phyloP scores from a whole-genome alignment of 2,329 filamentous ascomycete species.

The Periglandula ipomoeae region DNA sequence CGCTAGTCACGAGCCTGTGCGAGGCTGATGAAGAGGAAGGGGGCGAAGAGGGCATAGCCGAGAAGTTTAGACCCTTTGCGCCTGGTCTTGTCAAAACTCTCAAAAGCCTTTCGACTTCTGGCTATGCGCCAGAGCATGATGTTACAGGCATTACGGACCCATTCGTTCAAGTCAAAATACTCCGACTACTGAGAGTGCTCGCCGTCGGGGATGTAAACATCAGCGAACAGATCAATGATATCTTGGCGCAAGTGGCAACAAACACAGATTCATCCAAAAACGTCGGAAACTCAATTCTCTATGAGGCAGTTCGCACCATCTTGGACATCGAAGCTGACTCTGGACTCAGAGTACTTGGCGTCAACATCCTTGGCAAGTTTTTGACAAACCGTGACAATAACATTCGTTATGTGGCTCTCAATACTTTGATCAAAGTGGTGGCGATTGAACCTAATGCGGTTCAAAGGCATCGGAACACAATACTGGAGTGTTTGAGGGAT shows the following conservation, averaged over 20 bases:
- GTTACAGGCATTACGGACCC: slow-evolving; percentile 97
- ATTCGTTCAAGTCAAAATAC: slow-evolving; percentile 93
- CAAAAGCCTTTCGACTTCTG: slow-evolving; percentile 87
- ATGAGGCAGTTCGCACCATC: slow-evolving; percentile 94
- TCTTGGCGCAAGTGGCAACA: slow-evolving; percentile 91
- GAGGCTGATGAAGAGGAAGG: slow-evolving; percentile 90
- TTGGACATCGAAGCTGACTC: slow-evolving; percentile 97
- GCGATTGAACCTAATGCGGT: slow-evolving; percentile 97
- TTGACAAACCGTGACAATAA: slow-evolving; percentile 98
- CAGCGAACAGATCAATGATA: slow-evolving; percentile 98
- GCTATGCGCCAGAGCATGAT: slow-evolving; percentile 95
- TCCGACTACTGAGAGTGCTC: slow-evolving; percentile 76
- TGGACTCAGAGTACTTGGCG: slow-evolving; percentile 83
- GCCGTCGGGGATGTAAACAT: slow-evolving; percentile 78
- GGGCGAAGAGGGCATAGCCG: slow-evolving; percentile 80
- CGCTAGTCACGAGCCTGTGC: slow-evolving; percentile 83
- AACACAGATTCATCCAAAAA: slow-evolving; percentile 99
- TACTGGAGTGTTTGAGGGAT: slow-evolving; percentile 89
- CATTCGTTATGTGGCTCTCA: slow-evolving; percentile 94
- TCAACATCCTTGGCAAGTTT: slow-evolving; percentile 98
- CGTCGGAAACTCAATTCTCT: slow-evolving; percentile 94
- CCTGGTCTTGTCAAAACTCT: slow-evolving; percentile 79
- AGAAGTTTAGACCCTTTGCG: slow-evolving; percentile 84
- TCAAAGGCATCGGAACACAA: slow-evolving; percentile 93
- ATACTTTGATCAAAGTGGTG: slow-evolving; percentile 96